Base-by-base conservation (phyloP, 768 basidiomycete genomes). In the Pleurotus tuber-regium region DNA sequence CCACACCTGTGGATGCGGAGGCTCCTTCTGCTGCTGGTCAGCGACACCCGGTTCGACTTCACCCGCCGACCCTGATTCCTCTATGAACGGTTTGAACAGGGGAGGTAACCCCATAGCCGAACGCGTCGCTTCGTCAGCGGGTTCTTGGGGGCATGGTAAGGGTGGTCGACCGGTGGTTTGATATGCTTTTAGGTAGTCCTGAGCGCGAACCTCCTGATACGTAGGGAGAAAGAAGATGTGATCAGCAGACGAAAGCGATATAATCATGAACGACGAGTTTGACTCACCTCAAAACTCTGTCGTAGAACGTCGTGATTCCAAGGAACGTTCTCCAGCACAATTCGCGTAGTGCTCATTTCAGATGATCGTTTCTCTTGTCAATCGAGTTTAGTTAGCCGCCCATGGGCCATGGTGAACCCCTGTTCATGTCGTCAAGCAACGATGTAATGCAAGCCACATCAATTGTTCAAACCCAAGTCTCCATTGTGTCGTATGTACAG, bases 151-250 rank as follows among this genome's bases (percentile, higher is more conserved):
- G 30, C 70, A 72, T 7, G 82, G 80, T 12, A 47, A 58, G 3
- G 84, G 84, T 4, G 77, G 71, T 33, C 65, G 59, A 12, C 77
- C 74, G 0, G 79, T 79, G 0, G 72, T 55, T 24, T 57, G 61
- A 57, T 80, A 84, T 0, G 78, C 71, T 18, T 63, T 64, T 24
- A 82, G 55, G 56, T 86, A 86, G 60, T 84, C 83, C 30, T 73
- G 66, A 4, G 74, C 56, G 31, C 84, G 77, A 21, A 72, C 64
- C 69, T 86, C 84, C 84, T 86, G 59, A 23, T 4, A 18, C 8
- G 24, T 51, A 19, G 2, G 18, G 25, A 14, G 31, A n/a, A 26
- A 30, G n/a, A n/a, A n/a, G n/a, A 46, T 29, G 14, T 38, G 21
- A 1, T 4, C 2, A 3, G n/a, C 12, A 38, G 35, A 38, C 21